Percentiles rank a stretch among this genome's conserved stretches.
Evolutionary conservation across 78 protist genomes (phyloP).

Genomic region (slime mould (Dictyostelium discoideum)): DNA sequence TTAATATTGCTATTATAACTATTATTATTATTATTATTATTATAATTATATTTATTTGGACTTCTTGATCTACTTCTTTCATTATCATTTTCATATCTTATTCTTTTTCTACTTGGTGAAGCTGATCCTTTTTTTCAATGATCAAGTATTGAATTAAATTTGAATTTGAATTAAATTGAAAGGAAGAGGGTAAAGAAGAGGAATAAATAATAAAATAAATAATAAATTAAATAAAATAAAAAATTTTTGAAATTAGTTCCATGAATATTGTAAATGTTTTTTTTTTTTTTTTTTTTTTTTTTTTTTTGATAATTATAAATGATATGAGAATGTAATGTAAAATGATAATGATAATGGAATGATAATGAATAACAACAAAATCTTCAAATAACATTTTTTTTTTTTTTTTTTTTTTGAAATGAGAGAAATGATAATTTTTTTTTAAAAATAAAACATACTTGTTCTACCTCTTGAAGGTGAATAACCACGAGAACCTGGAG

Average conservation of each 20-base stretch:
- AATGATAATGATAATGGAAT: not conserved
- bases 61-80: slow-evolving; percentile 12
- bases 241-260: not conserved
- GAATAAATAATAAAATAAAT: not conserved
- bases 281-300: not conserved
- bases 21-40: not conserved
- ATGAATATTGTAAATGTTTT: not conserved
- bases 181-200: not conserved
- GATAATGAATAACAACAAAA: not conserved
- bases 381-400: not conserved
- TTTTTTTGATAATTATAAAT: not conserved
- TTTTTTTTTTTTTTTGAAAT: not conserved
- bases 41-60: not conserved
- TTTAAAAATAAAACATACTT: not conserved
- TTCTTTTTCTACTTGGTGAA: slow-evolving; percentile 8
- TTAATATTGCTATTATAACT: not conserved
- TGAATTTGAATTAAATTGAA: not conserved
- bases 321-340: not conserved
- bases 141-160: not conserved
- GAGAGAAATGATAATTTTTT: not conserved
- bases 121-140: not conserved
- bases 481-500: slow-evolving; percentile 39
- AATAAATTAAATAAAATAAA: not conserved
- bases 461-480: not conserved
- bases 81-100: not conserved